These are phyloP conservation scores for Aspergillus eucalypticola DNA, from an alignment of 2,329 filamentous ascomycete genomes.

Conservation along the genomic window DNA sequence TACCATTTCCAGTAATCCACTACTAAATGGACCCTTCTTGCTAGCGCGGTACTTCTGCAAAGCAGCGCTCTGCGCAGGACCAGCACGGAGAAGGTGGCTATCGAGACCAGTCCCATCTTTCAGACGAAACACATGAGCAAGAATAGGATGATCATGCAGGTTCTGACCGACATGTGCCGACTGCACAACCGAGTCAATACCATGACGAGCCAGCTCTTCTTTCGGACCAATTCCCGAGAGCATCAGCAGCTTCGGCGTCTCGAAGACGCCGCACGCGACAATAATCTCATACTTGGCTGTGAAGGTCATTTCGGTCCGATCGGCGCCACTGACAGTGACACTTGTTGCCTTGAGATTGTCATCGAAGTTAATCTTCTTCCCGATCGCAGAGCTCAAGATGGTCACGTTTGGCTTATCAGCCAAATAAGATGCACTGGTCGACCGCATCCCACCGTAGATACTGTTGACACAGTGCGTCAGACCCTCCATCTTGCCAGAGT, in stretches of 20 bases:
- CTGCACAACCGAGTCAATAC: not conserved
- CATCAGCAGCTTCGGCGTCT: constrained; percentile 8
- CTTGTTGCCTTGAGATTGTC: not conserved
- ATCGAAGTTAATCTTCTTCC: not conserved
- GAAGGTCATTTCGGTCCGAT: not conserved
- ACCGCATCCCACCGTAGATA: not conserved
- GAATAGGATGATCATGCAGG: not conserved
- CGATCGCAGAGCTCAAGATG: not conserved
- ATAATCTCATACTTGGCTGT: constrained; percentile 6
- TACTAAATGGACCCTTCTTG: not conserved
- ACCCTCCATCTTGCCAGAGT: constrained; percentile 1
- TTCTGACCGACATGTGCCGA: constrained; percentile 2
- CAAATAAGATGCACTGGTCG: not conserved
- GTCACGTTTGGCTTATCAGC: not conserved
- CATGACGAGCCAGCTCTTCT: not conserved
- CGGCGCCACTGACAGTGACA: not conserved
- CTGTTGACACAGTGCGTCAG: constrained; percentile 4
- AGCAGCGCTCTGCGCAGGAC: not conserved
- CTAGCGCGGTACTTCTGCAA: constrained; percentile 1
- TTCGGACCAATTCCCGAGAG: constrained; percentile 5
- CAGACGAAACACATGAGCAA: not conserved
- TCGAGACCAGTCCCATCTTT: not conserved
- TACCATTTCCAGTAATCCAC: not conserved
- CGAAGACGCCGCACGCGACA: constrained; percentile 1
- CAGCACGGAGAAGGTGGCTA: not conserved